Evolutionary conservation across 441 rosid genomes (phyloP).

Genomic region (Populus hybrid): DNA sequence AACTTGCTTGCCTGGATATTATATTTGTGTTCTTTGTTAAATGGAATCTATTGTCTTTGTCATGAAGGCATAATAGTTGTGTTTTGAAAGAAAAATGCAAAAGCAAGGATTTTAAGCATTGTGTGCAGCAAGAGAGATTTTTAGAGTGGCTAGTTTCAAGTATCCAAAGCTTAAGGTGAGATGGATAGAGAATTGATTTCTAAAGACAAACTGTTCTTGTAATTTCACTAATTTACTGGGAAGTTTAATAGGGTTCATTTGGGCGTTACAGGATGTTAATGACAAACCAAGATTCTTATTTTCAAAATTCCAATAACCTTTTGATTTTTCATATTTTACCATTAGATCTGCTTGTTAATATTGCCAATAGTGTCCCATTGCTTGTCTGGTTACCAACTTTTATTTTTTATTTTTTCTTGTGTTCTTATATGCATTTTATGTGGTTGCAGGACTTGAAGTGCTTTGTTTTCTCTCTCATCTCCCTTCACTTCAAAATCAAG

Average conservation of each 20-base stretch:
- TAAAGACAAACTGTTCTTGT: background rate
- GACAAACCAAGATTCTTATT: background rate
- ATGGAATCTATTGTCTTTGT: background rate
- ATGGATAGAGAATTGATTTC: background rate
- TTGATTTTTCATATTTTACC: background rate
- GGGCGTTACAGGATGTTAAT: background rate
- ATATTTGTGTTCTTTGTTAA: background rate
- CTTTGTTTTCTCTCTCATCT: constrained; percentile 91
- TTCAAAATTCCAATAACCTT: background rate
- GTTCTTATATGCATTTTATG: constrained; percentile 19
- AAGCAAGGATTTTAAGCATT: background rate
- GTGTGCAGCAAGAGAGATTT: background rate
- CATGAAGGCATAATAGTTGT: background rate
- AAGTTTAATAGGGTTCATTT: background rate
- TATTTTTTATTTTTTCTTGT: background rate
- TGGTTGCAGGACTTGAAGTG: constrained; percentile 94
- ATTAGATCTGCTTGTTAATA: background rate
- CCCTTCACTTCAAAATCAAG: constrained; percentile 97
- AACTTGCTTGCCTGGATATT: background rate
- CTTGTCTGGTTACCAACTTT: background rate
- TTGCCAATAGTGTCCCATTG: background rate
- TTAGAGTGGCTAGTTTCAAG: background rate
- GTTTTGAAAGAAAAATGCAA: background rate
- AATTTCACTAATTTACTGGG: background rate
- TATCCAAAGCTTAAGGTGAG: background rate